A percentile compares a stretch with the other conserved stretches of the same genome.
Conservation (phyloP, 441 rosid genomes). For the Adansonia grandidieri region DNA sequence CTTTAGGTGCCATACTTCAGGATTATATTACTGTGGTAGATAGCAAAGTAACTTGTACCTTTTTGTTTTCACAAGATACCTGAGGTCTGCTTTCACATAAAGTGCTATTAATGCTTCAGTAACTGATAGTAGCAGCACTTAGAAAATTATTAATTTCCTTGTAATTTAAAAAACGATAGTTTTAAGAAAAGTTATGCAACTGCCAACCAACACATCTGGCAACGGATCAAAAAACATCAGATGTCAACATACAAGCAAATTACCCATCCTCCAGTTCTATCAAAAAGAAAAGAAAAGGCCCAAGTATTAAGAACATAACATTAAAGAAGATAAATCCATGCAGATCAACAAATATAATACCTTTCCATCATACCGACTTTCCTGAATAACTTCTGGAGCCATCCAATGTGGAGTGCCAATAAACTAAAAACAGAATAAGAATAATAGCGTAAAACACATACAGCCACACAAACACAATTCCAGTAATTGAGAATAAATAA, state of each 20-base stretch:
- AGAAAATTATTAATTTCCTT: not conserved
- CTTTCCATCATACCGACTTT: slow-evolving; percentile 99
- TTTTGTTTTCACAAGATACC: not conserved
- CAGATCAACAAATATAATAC: slow-evolving; percentile 44
- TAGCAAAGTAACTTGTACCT: slow-evolving; percentile 5
- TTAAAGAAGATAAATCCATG: slow-evolving; percentile 16
- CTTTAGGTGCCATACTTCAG: not conserved
- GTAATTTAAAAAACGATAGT: not conserved
- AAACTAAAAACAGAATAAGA: slow-evolving; percentile 61
- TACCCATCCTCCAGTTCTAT: slow-evolving; percentile 5
- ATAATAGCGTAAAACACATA: not conserved
- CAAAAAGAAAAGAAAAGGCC: not conserved
- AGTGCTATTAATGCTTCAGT: not conserved
- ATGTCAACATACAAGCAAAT: slow-evolving; percentile 17
- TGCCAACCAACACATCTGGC: slow-evolving; percentile 10
- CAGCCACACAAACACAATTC: not conserved
- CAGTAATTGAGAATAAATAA: not conserved
- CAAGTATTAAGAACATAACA: not conserved
- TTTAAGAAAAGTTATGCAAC: not conserved
- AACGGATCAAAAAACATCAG: not conserved
- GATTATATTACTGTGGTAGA: not conserved
- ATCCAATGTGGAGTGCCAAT: slow-evolving; percentile 99
- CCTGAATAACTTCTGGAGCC: slow-evolving; percentile 99
- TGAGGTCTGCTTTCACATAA: not conserved
- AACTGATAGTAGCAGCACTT: not conserved